A percentile compares a stretch with the other conserved stretches of the same genome.
These are phyloP conservation scores for Didymella sp. DNA, from an alignment of 2,329 filamentous ascomycete species.

Conservation along the genomic window DNA sequence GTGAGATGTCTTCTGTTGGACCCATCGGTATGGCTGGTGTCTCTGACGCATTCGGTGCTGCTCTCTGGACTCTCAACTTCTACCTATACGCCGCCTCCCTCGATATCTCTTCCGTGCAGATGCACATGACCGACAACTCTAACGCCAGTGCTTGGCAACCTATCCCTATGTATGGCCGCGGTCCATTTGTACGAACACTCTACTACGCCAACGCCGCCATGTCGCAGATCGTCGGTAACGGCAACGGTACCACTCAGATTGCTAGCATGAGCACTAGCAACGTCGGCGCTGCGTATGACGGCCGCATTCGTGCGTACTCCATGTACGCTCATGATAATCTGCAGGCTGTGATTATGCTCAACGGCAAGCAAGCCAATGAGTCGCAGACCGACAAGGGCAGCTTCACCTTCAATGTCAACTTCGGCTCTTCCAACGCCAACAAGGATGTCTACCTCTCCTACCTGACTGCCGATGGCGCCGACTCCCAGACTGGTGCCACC, in stretches of 20 bases:
- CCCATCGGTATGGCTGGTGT: conserved; percentile 57
- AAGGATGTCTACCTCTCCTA: conserved; percentile 57
- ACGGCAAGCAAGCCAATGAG: conserved; percentile 54
- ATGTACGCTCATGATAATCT: conserved; percentile 55
- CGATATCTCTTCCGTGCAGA: conserved; percentile 57
- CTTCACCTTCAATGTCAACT: conserved; percentile 53
- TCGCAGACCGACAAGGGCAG: conserved; percentile 48
- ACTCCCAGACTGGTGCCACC: conserved; percentile 52
- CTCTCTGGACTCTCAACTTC: conserved; percentile 62
- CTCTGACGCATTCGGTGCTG: conserved; percentile 58
- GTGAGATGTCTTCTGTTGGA: conserved; percentile 61
- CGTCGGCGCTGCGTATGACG: conserved; percentile 48
- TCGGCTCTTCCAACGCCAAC: conserved; percentile 50
- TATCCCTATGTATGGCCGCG: conserved; percentile 48
- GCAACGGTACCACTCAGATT: conserved; percentile 56
- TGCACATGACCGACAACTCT: conserved; percentile 64
- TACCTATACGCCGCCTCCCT: conserved; percentile 58
- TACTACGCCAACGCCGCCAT: conserved; percentile 62
- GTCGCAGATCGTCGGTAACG: conserved; percentile 58
- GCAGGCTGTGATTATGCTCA: conserved; percentile 56
- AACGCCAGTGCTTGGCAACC: conserved; percentile 61
- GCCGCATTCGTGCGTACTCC: conserved; percentile 54
- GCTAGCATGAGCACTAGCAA: conserved; percentile 43
- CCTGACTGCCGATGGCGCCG: conserved; percentile 56
- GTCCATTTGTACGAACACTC: conserved; percentile 56